phyloP scores from a whole-genome alignment of 352 stramenopile species.

The Phytophthora palmivora region DNA sequence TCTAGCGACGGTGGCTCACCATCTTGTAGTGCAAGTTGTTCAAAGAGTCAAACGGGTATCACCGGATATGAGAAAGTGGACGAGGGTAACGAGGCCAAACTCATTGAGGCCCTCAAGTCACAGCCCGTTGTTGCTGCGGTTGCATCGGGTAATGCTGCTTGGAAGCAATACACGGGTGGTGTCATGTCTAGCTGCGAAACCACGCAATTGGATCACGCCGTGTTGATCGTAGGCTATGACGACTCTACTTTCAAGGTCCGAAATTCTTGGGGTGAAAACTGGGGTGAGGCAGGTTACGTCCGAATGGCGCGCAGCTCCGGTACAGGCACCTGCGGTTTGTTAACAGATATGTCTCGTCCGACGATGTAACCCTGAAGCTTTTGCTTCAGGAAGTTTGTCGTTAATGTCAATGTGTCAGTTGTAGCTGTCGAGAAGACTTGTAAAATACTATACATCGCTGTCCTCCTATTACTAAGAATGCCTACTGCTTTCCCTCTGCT shows the following conservation, averaged over 20 bases:
- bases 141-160: constrained; percentile 91
- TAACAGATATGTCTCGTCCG: constrained; percentile 54
- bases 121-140: constrained; percentile 95
- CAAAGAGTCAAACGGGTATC: constrained; percentile 39
- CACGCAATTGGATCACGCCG: constrained; percentile 95
- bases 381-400: constrained; percentile 14
- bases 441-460: constrained; percentile 22
- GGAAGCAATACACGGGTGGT: constrained; percentile 96
- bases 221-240: constrained; percentile 96
- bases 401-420: constrained; percentile 25
- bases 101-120: constrained; percentile 88
- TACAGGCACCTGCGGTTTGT: constrained; percentile 57
- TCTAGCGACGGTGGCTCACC: constrained; percentile 20
- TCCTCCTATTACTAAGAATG: too few species aligned
- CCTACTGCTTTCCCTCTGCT: too few species aligned
- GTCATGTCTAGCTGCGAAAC: constrained; percentile 84
- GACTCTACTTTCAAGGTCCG: constrained; percentile 90
- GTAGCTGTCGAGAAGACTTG: constrained; percentile 6
- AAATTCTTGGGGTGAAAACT: constrained; percentile 96
- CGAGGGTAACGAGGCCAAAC: constrained; percentile 55
- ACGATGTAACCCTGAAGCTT: constrained; percentile 37
- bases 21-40: constrained; percentile 42
- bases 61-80: constrained; percentile 72
- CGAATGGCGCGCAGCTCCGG: constrained; percentile 72
- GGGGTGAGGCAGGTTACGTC: constrained; percentile 93